A percentile compares a stretch with the other conserved stretches of the same genome.
Conservation (phyloP, 1,139 yeast species). For the Debaryomyces fabryi region DNA sequence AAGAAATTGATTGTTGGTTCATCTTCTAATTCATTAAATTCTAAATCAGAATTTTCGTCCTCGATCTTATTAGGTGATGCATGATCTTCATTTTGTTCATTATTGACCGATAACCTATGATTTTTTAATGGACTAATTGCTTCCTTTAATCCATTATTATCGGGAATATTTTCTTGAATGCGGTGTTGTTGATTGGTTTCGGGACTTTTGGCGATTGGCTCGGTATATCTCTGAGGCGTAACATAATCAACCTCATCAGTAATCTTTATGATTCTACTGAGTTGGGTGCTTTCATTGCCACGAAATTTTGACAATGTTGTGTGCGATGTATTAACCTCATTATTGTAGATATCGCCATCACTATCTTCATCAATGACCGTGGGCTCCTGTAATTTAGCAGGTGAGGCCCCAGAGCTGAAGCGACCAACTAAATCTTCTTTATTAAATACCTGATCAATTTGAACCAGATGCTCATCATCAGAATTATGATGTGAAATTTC, state of each 20-base stretch:
- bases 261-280: slow-evolving; percentile 22
- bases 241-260: slow-evolving; percentile 24
- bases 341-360: slow-evolving; percentile 27
- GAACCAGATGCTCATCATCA: slow-evolving; percentile 19
- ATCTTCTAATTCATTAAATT: slow-evolving; percentile 16
- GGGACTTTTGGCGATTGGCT: slow-evolving; percentile 47
- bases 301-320: not conserved
- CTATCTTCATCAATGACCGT: slow-evolving; percentile 29
- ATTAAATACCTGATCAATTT: slow-evolving; percentile 26
- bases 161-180: slow-evolving; percentile 14
- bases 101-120: slow-evolving; percentile 10
- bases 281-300: slow-evolving; percentile 22
- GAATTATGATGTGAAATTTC: slow-evolving; percentile 6
- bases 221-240: slow-evolving; percentile 48
- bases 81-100: too few species aligned
- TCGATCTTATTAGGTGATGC: slow-evolving; percentile 7
- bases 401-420: slow-evolving; percentile 21
- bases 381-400: slow-evolving; percentile 10
- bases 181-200: slow-evolving; percentile 39
- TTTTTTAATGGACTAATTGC: slow-evolving; percentile 29
- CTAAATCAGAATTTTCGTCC: slow-evolving; percentile 11
- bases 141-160: slow-evolving; percentile 19
- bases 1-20: slow-evolving; percentile 37
- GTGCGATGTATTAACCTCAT: not conserved
- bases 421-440: slow-evolving; percentile 31